These are phyloP conservation scores for Vigna reflexopilosa DNA, from an alignment of 306 rosid genomes.

Conservation along the genomic window DNA sequence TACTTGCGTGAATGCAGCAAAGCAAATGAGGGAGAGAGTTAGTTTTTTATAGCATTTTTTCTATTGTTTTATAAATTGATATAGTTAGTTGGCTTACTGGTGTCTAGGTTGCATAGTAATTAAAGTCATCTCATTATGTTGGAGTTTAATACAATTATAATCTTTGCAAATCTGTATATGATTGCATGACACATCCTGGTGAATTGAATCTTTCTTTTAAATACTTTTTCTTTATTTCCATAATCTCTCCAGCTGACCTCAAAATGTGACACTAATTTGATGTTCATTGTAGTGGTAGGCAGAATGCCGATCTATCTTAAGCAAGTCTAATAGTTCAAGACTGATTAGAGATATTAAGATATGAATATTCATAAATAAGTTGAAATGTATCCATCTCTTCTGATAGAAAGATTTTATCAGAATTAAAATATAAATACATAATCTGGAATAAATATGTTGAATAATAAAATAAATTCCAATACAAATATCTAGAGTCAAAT, in stretches of 20 bases:
- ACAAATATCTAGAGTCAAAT: no score
- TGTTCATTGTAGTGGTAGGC: no score
- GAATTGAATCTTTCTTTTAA: conserved; percentile 8
- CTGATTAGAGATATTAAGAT: no score
- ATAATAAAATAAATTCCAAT: no score
- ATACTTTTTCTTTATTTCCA: not conserved
- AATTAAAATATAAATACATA: no score
- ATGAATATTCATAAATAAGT: no score
- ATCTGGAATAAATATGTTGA: no score
- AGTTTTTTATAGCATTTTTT: not conserved
- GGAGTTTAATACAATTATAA: conserved; percentile 14
- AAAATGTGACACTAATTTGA: no score
- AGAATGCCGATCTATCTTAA: no score
- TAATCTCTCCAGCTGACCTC: not conserved
- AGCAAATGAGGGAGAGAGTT: conserved; percentile 51
- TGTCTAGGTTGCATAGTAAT: conserved; percentile 42
- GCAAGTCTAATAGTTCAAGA: no score
- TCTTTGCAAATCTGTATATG: conserved; percentile 22
- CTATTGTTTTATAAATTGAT: conserved; percentile 43
- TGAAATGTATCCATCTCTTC: no score
- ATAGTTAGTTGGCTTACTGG: conserved; percentile 34
- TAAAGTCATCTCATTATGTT: not conserved
- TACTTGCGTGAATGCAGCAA: conserved; percentile 34
- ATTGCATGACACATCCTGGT: not conserved
- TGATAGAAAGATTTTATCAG: no score